These are phyloP conservation scores for Leccinellum rugosiceps DNA, from an alignment of 768 basidiomycete genomes.

Conservation along the genomic window DNA sequence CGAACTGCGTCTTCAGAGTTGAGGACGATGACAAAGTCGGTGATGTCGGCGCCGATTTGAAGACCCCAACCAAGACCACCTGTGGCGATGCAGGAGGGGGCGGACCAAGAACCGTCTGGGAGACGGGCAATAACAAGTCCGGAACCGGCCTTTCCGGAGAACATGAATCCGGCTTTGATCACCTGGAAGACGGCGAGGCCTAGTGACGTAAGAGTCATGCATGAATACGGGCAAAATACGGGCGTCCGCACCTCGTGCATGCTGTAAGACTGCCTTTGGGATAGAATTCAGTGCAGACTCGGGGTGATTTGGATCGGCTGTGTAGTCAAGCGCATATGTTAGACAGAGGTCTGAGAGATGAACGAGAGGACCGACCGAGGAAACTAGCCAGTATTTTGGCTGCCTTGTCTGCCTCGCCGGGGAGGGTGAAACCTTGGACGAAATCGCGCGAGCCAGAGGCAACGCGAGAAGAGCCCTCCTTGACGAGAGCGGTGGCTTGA, in stretches of 20 bases:
- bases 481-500: constrained; percentile 75
- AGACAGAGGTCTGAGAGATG: not conserved
- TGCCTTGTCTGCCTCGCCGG: constrained; percentile 92
- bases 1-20: constrained; percentile 95
- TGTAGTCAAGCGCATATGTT: not conserved
- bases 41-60: constrained; percentile 94
- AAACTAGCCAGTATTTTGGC: constrained; percentile 89
- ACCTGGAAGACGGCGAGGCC: constrained; percentile 95
- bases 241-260: constrained; percentile 70
- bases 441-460: constrained; percentile 75
- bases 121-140: constrained; percentile 90
- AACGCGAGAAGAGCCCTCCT: constrained; percentile 61
- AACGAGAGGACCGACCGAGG: constrained; percentile 55
- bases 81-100: constrained; percentile 95
- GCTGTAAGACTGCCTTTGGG: constrained; percentile 87
- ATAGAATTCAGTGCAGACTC: constrained; percentile 91
- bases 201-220: constrained; percentile 25
- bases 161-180: constrained; percentile 90
- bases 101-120: constrained; percentile 95
- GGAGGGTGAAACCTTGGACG: constrained; percentile 82
- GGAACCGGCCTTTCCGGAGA: constrained; percentile 92
- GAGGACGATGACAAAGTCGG: constrained; percentile 94
- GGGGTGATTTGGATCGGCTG: constrained; percentile 85
- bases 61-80: constrained; percentile 94
- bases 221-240: not conserved